A percentile compares a stretch with the other conserved stretches of the same genome.
These are phyloP conservation scores for Penicillium alfredii DNA, from an alignment of 495 filamentous ascomycete species.

Conservation along the genomic window DNA sequence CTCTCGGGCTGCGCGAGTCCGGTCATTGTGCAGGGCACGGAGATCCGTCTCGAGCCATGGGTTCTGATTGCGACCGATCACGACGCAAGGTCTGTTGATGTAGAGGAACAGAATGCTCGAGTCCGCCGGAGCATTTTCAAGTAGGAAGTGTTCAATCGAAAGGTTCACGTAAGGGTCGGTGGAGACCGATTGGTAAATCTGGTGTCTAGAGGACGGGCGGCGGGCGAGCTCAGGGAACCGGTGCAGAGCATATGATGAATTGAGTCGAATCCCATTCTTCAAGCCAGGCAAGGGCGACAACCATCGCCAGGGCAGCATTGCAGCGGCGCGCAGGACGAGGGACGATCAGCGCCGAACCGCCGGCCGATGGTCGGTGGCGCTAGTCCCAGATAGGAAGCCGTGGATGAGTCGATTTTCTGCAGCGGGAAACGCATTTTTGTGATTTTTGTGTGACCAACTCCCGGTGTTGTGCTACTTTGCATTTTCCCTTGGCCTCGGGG, in stretches of 20 bases:
- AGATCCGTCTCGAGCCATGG: conserved; percentile 91
- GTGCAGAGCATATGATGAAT: conserved; percentile 31
- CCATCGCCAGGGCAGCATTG: conserved; percentile 18
- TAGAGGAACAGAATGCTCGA: conserved; percentile 83
- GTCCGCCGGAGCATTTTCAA: conserved; percentile 60
- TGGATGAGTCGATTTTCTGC: conserved; percentile 25
- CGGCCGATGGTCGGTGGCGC: conserved; percentile 29
- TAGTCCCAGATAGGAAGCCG: conserved; percentile 27
- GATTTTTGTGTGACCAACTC: conserved; percentile 7
- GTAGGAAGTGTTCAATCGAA: conserved; percentile 87
- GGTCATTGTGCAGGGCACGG: conserved; percentile 41
- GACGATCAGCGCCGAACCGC: conserved; percentile 5
- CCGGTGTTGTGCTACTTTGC: too few species aligned
- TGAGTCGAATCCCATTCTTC: conserved; percentile 16
- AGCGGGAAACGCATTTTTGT: too few species aligned
- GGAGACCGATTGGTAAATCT: conserved; percentile 72
- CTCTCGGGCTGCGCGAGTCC: conserved; percentile 11
- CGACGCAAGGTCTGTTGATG: conserved; percentile 73
- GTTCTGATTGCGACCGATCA: conserved; percentile 95
- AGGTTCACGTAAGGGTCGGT: conserved; percentile 85
- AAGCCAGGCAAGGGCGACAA: conserved; percentile 4
- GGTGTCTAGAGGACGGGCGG: conserved; percentile 45
- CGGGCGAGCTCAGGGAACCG: conserved; percentile 40
- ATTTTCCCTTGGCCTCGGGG: neutral
- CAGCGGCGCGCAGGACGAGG: conserved; percentile 10